Conservation (phyloP, 768 basidiomycete species). For the Cubamyces sp. region DNA sequence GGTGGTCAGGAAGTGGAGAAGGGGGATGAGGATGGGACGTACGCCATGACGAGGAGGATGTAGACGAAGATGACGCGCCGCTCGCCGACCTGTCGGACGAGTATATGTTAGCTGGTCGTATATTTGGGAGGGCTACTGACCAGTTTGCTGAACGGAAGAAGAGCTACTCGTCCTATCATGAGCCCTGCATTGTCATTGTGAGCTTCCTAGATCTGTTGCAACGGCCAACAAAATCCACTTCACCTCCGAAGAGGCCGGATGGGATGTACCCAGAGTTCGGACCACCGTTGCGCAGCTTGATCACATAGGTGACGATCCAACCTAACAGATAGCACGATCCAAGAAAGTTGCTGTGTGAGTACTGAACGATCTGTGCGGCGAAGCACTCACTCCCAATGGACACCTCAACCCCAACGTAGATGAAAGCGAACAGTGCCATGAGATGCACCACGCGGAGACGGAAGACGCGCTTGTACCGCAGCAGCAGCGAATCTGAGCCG, state of each 20-base stretch:
- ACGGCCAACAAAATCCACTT: too few relatives aligned
- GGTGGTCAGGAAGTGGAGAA: too few relatives aligned
- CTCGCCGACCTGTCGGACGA: conserved; percentile 39
- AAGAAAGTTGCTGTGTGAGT: too few relatives aligned
- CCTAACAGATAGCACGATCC: conserved; percentile 31
- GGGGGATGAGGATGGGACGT: conserved; percentile 9
- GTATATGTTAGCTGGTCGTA: conserved; percentile 31
- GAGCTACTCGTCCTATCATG: conserved; percentile 54
- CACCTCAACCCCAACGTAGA: conserved; percentile 48
- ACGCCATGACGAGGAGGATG: conserved; percentile 41
- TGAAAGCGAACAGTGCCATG: conserved; percentile 45
- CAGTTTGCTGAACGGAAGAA: conserved; percentile 54
- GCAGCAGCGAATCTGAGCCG: conserved; percentile 28
- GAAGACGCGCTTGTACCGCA: conserved; percentile 51
- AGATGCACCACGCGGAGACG: conserved; percentile 43
- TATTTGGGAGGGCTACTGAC: conserved; percentile 27
- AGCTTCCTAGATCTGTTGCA: too few relatives aligned
- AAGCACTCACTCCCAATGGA: conserved; percentile 40
- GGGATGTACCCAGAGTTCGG: conserved; percentile 53
- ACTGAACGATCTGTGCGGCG: too few relatives aligned
- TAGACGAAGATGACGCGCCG: conserved; percentile 28
- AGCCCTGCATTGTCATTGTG: conserved; percentile 39
- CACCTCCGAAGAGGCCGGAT: conserved; percentile 51
- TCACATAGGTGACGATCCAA: conserved; percentile 60
- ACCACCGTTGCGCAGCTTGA: conserved; percentile 49